Conservation (phyloP, 225 moss, liverwort and hornwort species). For the Polytrichum commune region DNA sequence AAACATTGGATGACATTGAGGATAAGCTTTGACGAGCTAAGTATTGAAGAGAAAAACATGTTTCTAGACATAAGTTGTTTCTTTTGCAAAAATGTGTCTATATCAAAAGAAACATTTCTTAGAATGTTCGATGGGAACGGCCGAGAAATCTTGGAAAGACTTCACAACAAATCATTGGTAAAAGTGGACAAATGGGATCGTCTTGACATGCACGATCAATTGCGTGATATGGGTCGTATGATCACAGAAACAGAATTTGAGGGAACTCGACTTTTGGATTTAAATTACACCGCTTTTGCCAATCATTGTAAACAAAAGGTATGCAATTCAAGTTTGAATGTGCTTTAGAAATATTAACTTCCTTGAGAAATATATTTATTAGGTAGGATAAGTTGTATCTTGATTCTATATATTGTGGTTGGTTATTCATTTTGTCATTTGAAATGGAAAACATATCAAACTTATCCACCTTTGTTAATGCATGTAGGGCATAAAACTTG, state of each 20-base stretch:
- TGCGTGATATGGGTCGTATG: slow-evolving; percentile 3
- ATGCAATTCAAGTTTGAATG: neutral
- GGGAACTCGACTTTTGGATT: neutral
- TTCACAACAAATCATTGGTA: slow-evolving; percentile 1
- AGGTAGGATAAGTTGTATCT: too few species aligned
- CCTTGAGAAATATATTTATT: too few species aligned
- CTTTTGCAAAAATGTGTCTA: neutral
- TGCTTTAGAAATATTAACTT: neutral
- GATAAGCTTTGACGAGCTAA: slow-evolving; percentile 7
- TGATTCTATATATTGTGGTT: neutral
- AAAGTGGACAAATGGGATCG: neutral
- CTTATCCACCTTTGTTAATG: neutral
- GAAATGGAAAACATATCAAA: neutral
- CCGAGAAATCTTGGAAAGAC: neutral
- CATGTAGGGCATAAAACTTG: neutral
- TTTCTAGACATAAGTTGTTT: slow-evolving; percentile 5
- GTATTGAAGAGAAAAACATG: neutral
- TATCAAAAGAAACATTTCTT: neutral
- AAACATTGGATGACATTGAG: slow-evolving; percentile 4
- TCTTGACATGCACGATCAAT: slow-evolving; percentile 3
- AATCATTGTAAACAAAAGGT: neutral
- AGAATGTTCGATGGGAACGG: neutral
- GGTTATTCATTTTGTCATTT: neutral
- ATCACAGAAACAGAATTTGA: neutral
- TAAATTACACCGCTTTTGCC: neutral